These are phyloP conservation scores for Fraxinus velutina DNA, from an alignment of 305 asterid genomes.

Conservation along the genomic window DNA sequence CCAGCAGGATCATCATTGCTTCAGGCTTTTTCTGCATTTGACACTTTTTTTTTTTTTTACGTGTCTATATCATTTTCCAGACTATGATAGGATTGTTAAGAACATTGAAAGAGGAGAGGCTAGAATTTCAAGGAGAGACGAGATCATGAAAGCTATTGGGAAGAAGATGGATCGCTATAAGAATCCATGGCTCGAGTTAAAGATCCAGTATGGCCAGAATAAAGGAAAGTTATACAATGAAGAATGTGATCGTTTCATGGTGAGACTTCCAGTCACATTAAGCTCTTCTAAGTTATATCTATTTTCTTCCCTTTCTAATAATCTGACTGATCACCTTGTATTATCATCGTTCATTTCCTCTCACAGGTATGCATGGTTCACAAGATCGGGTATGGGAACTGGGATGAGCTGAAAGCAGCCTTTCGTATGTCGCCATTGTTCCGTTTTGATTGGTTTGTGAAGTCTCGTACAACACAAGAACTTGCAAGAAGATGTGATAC, in stretches of 20 bases:
- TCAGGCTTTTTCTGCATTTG: not conserved
- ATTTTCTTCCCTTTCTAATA: not conserved
- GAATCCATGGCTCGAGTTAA: slow-evolving; percentile 96
- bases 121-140: slow-evolving; percentile 90
- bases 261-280: slow-evolving; percentile 28
- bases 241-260: slow-evolving; percentile 99
- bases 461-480: slow-evolving; percentile 99
- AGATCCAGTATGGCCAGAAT: slow-evolving; percentile 99
- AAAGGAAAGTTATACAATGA: slow-evolving; percentile 97
- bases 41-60: slow-evolving; percentile 2
- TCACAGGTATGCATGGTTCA: slow-evolving; percentile 92
- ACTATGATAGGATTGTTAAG: slow-evolving; percentile 90
- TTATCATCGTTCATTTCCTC: not conserved
- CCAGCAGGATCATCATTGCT: not conserved
- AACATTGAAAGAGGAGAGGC: slow-evolving; percentile 98
- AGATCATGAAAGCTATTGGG: slow-evolving; percentile 97
- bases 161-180: slow-evolving; percentile 94
- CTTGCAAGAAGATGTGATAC: slow-evolving; percentile 98
- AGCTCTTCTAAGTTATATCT: not conserved
- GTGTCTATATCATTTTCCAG: slow-evolving; percentile 39
- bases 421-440: slow-evolving; percentile 92
- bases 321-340: not conserved
- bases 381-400: slow-evolving; percentile 97
- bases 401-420: slow-evolving; percentile 98
- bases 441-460: slow-evolving; percentile 97